Base-by-base conservation (phyloP, 306 rosid species). In the Myrica gale region DNA sequence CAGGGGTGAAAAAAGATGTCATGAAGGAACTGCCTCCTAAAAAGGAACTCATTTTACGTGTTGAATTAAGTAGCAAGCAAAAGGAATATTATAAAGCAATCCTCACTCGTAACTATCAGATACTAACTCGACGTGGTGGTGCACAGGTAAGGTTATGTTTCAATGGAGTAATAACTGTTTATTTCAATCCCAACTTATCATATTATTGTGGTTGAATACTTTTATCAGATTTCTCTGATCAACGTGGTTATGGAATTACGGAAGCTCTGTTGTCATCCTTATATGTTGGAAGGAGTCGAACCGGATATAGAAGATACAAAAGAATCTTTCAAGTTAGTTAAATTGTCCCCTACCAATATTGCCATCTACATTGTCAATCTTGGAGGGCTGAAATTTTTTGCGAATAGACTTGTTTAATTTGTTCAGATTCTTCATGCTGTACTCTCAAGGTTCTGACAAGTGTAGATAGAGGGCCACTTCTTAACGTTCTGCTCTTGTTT, bases 1-100 rank as follows among this genome's bases (percentile, higher is more conserved):
- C 90, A 95, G 99, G 99, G 85, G 97, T 96, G 84, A 96, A 96
- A 84, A 96, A 92, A 84, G 99, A 96, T 82, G 99, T 96, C 79
- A 90, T 96, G 99, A 96, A 96, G 89, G 99, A 96, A 45, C 78
- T 96, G 53, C 99, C 99, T 80, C 99, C 99, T 50, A 96, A 96
- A 80, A 96, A 89, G 87, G 99, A 96, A 76, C 99, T 96, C 68
- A 96, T 96, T 82, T 79, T 96, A 79, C 96, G 99, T 54, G 86
- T 96, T 68, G 99, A 96, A 58, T 78, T 96, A 82, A 96, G 98
- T 82, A 88, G 87, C 89, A 90, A 92, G 79, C 99, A 96, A 84
- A 96, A 96, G 78, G 99, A 96, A 82, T 96, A 92, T 79, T 92
- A 96, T 81, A 96, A 92, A 87, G 99, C 98, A 68, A 96, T 96